Percentiles rank a stretch among this genome's conserved stretches.
phyloP scores from a whole-genome alignment of 1,139 yeast species.

The Suhomyces taliae region DNA sequence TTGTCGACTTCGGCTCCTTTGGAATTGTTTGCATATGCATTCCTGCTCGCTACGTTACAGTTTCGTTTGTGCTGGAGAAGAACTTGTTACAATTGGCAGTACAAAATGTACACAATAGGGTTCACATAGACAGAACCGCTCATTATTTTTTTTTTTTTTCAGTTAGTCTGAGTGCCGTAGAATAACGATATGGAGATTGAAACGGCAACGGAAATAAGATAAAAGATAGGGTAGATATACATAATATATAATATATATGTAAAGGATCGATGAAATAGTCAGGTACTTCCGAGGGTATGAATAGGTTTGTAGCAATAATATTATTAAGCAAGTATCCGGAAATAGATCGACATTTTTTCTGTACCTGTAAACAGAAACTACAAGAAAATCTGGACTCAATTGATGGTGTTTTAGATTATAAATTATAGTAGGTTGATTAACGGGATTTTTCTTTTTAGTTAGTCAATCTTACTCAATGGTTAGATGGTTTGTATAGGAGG shows the following conservation, averaged over 20 bases:
- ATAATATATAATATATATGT: too few species aligned
- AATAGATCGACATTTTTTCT: neutral
- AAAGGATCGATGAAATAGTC: neutral
- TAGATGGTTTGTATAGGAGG: too few species aligned
- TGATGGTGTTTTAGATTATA: neutral
- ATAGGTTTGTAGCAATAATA: neutral
- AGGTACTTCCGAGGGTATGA: neutral
- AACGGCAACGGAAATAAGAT: too few species aligned
- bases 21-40: slow-evolving; percentile 6
- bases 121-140: too few species aligned
- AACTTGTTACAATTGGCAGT: neutral
- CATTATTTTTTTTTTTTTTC: too few species aligned
- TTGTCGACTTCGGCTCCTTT: neutral
- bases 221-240: too few species aligned
- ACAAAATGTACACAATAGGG: neutral
- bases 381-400: neutral
- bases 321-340: neutral
- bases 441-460: too few species aligned
- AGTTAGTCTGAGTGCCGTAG: too few species aligned
- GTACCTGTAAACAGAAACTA: neutral
- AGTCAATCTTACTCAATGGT: too few species aligned
- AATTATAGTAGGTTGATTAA: too few species aligned
- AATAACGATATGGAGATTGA: too few species aligned
- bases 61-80: neutral
- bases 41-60: slow-evolving; percentile 8